phyloP scores from a whole-genome alignment of 805 yeast species.

The Torulaspora franciscae region DNA sequence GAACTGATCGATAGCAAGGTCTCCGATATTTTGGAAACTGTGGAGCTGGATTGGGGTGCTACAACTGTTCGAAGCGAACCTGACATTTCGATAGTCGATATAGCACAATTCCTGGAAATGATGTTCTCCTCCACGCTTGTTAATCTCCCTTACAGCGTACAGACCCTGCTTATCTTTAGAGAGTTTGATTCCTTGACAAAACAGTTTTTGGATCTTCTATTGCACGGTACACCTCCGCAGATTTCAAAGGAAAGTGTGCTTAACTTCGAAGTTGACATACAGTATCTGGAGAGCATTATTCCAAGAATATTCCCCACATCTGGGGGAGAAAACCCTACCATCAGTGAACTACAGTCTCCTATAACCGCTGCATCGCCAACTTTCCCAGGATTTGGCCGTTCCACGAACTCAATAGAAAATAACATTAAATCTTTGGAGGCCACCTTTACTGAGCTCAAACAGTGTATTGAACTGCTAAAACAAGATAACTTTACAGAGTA shows the following conservation, averaged over 20 bases:
- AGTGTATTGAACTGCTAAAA: conserved; percentile 66
- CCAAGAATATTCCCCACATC: conserved; percentile 34
- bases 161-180: conserved; percentile 74
- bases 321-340: conserved; percentile 17
- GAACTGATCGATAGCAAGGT: conserved; percentile 77
- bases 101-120: conserved; percentile 79
- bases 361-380: conserved; percentile 25
- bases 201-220: conserved; percentile 57
- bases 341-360: conserved; percentile 19
- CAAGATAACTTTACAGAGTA: conserved; percentile 62
- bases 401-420: conserved; percentile 29
- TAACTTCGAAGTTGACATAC: conserved; percentile 76
- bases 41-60: conserved; percentile 81
- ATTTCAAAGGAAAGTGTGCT: conserved; percentile 57
- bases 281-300: conserved; percentile 59
- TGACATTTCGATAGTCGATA: conserved; percentile 68
- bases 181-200: conserved; percentile 81
- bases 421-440: conserved; percentile 54
- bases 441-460: conserved; percentile 74
- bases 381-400: conserved; percentile 14
- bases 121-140: conserved; percentile 81
- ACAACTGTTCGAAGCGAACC: conserved; percentile 52
- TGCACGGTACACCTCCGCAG: conserved; percentile 45
- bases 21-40: conserved; percentile 72
- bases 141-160: conserved; percentile 71